phyloP scores from a whole-genome alignment of 768 basidiomycete species.

The Phaeotremella skinneri region DNA sequence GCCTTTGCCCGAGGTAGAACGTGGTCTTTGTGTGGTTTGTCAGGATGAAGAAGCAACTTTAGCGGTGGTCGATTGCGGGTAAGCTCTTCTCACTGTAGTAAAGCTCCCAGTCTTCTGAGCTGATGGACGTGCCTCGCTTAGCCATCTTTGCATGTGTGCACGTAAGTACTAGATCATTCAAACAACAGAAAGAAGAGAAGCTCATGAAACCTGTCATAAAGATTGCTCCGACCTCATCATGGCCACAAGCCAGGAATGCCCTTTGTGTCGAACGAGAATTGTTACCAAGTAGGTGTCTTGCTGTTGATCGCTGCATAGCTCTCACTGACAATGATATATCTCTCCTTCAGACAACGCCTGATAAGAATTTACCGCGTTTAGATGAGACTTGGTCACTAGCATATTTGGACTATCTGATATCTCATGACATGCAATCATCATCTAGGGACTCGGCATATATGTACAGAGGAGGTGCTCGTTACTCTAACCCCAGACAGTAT shows the following conservation, averaged over 20 bases:
- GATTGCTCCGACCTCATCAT: conserved; percentile 51
- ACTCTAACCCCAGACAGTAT: too few species aligned
- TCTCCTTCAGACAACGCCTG: not conserved
- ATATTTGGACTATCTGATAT: too few species aligned
- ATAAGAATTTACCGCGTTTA: not conserved
- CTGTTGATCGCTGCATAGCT: not conserved
- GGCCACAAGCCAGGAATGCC: conserved; percentile 75
- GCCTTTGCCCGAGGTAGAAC: conserved; percentile 49
- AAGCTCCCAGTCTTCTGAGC: not conserved
- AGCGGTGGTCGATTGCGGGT: conserved; percentile 93
- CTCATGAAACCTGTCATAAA: conserved; percentile 4
- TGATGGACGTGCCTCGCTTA: conserved; percentile 4
- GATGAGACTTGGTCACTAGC: not conserved
- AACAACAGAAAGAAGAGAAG: not conserved
- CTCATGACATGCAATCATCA: too few species aligned
- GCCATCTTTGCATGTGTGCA: conserved; percentile 47
- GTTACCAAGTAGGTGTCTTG: conserved; percentile 29
- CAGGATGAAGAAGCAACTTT: conserved; percentile 93
- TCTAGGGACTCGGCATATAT: too few species aligned
- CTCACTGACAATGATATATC: too few species aligned
- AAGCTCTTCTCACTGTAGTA: conserved; percentile 48
- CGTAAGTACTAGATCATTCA: conserved; percentile 19
- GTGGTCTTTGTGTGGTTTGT: conserved; percentile 84
- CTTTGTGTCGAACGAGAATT: conserved; percentile 71
- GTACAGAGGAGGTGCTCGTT: too few species aligned